phyloP scores from a whole-genome alignment of 164 flowering plant genomes.

The Malania oleifera region DNA sequence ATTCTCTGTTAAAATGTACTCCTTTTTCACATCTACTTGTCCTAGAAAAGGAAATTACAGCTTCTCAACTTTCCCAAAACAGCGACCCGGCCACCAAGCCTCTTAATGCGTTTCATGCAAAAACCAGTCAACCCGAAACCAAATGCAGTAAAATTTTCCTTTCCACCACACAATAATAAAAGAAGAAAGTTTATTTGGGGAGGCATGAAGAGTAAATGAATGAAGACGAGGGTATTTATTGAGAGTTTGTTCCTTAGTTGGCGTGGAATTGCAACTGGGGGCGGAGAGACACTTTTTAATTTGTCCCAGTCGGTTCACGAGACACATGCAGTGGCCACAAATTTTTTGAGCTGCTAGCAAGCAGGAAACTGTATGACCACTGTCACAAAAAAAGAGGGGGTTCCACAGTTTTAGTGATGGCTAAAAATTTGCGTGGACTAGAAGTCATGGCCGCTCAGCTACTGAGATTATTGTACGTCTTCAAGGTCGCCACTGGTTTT shows the following conservation, averaged over 20 bases:
- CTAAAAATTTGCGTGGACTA: too few species aligned
- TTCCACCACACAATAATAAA: constrained; percentile 10
- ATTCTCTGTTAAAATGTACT: too few species aligned
- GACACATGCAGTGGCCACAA: constrained; percentile 21
- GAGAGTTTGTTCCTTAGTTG: constrained; percentile 15
- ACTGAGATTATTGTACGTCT: too few species aligned
- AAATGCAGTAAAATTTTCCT: constrained; percentile 16
- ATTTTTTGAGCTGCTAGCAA: constrained; percentile 1
- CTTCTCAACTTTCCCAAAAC: background rate
- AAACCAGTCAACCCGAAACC: constrained; percentile 42
- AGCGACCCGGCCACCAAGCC: background rate
- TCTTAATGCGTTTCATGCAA: constrained; percentile 38
- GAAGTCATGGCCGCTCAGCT: too few species aligned
- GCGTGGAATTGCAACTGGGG: constrained; percentile 1
- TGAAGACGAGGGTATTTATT: background rate
- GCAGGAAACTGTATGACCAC: too few species aligned
- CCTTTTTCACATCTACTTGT: too few species aligned
- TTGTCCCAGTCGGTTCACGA: constrained; percentile 41
- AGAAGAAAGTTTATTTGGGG: constrained; percentile 8
- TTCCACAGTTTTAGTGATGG: too few species aligned
- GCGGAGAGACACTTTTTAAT: too few species aligned
- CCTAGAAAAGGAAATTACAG: background rate
- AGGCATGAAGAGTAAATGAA: background rate
- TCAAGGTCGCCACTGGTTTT: too few species aligned
- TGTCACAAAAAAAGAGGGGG: too few species aligned